Evolutionary conservation across 176 grass and related monocot species (phyloP).

Genomic region (Musa acuminata): DNA sequence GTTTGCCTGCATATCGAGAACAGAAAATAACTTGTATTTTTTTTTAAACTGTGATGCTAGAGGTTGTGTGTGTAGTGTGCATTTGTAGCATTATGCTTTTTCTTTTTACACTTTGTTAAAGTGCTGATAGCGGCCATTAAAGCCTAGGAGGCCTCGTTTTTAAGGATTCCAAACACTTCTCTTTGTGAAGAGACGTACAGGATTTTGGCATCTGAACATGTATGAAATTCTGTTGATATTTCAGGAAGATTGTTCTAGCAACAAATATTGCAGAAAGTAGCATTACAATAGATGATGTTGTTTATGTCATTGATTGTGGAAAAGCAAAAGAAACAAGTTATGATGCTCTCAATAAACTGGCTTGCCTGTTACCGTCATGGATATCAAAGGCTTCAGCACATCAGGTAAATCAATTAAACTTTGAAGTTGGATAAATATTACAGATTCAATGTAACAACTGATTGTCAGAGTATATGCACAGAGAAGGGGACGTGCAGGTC

Average conservation of each 20-base stretch:
- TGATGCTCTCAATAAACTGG: slow-evolving; percentile 95
- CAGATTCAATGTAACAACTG: background rate
- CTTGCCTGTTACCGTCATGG: slow-evolving; percentile 85
- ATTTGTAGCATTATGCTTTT: background rate
- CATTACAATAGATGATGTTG: slow-evolving; percentile 97
- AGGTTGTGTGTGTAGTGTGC: too few species aligned
- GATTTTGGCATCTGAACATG: background rate
- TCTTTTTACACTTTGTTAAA: background rate
- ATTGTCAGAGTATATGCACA: slow-evolving; percentile 25
- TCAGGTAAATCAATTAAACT: slow-evolving; percentile 44
- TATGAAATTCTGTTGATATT: slow-evolving; percentile 27
- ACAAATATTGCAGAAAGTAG: slow-evolving; percentile 98
- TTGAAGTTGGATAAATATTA: background rate
- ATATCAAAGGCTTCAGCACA: slow-evolving; percentile 98
- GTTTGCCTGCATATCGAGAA: too few species aligned
- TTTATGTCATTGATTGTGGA: slow-evolving; percentile 95
- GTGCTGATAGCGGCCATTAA: background rate
- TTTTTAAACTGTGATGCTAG: background rate
- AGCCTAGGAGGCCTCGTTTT: background rate
- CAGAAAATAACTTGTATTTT: background rate
- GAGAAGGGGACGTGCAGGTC: slow-evolving; percentile 86
- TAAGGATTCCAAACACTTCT: background rate
- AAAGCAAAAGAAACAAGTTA: slow-evolving; percentile 99
- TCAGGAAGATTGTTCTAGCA: slow-evolving; percentile 93
- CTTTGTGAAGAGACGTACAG: background rate